Base-by-base conservation (phyloP, 202 grass and related monocot genomes). In the Panicum virgatum region DNA sequence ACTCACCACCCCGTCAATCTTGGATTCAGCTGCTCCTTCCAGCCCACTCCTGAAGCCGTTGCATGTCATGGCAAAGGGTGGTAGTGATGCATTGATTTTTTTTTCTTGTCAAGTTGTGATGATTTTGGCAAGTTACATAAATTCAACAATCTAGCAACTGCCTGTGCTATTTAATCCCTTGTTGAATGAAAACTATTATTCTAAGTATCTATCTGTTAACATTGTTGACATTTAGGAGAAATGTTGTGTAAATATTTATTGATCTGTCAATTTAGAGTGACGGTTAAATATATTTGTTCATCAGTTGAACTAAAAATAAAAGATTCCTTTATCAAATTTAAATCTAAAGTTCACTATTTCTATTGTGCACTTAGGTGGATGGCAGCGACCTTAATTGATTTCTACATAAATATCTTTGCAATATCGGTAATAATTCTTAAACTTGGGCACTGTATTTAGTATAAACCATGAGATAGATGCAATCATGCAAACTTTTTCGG, bases 381-480 rank as follows among this genome's bases (percentile, higher is more conserved):
- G 96, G 87, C 61, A 19, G 90, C 92, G 79, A 98, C 96, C 53
- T 88, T 98, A 71, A 78, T 98, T 73, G 96, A 98, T 81, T 98
- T 96, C 86, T 98, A 98, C 76, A 98, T 98, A 83, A 93, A 98
- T 83, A 38, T 96, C 37, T 80, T 93, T 77, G 85, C 90, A 85
- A 98, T 98, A 93, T 98, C 90, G 65, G 96, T 98, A 90, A 96
- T 67, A 56, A 3, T 77, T 60, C 3, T 58, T 80, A 20, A 65
- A 37, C 54, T 57, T 80, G 0, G 12, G 25, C 75, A 47, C 32
- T 13, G 5, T 32, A 76, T 76, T 43, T 46, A 45, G 9, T 76
- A 46, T 25, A 61, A 40, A 59, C 2, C 52, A 60, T 44, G 50
- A 40, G 13, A 10, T 42, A 57, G 52, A 42, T 75, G 22, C 22